Base-by-base conservation (phyloP, 495 filamentous ascomycete species). In the Articulospora tetracladia region DNA sequence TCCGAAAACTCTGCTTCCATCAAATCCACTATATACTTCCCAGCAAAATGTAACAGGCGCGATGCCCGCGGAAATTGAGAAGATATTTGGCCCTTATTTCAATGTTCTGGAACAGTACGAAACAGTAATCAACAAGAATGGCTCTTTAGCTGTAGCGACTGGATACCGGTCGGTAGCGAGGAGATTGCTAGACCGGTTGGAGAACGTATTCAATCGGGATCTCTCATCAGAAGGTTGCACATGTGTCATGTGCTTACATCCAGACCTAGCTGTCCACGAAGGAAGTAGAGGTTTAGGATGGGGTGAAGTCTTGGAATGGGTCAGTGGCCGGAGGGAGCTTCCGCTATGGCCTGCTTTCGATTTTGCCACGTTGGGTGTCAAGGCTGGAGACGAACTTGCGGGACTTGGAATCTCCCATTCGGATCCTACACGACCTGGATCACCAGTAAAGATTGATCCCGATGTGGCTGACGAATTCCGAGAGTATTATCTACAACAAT, bases 141-240 rank as follows among this genome's bases (percentile, higher is more conserved):
- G 95, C 1, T 97, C 92, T 7, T 72, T 99, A 17, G 95, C 95
- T 6, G 95, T 99, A 0, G 94, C 94, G 23, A 98, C 95, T 4
- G 95, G 95, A 1, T 97, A 98, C 73, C 84, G 88, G 52, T 97
- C 93, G 7, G 87, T 98, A 36, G 95, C 95, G n/a, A 86, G 95
- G 1, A 83, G 92, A 36, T 72, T 98, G 24, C 80, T 98, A n/a
- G 94, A 99, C 68, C 86, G 93, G 54, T 76, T 99, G 13, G 94
- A 97, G 68, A 86, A 90, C 25, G 91, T 99, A 17, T 98, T 99
- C 70, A 89, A 91, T 22, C 81, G 95, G 51, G 92, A 97, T 65
- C 87, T 99, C 32, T 89, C 90, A 0, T 86, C 85, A 0, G 86
- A 96, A 59, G 85, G 82, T 2, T 97, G 93, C 70, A 72, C 73